Evolutionary conservation across 345 rosid genomes (phyloP), one percentile per base, ranked within the genome.

Genomic region (Sisymbrium irio): DNA sequence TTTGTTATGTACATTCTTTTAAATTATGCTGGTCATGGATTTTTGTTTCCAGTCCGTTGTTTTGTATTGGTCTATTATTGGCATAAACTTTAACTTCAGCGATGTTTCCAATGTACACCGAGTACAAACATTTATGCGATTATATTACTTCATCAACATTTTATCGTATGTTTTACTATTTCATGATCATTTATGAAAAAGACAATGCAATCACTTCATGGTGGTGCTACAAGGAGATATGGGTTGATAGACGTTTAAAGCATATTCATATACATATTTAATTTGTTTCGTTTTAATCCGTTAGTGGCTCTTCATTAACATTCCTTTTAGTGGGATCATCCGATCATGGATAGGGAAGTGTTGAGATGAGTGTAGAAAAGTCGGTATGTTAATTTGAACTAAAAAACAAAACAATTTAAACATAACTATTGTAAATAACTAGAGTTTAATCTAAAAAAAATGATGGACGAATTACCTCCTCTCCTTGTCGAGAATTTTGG

Each of bases 81-180:
- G 17, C 42, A 39, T 39, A 40, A 27, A 27, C 32, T 15, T 47
- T 71, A 50, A 36, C 61, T 49, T 61, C n/a, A 61, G 7, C 22
- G 51, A 61, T 37, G 75, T 11, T 39, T 50, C 22, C 32, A 60
- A 60, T 71, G 51, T 27, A 15, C 67, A 35, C 19, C 20, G 36
- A 46, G 49, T 40, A 6, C 37, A 28, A 54, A 54, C 36, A 54
- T 54, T 51, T 1, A 50, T 22, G 56, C 2, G 22, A 22, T 14
- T 50, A 22, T 13, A 22, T 51, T 22, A 12, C 32, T 50, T 50
- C 53, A 18, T 28, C 51, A 32, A 17, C 42, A 2, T 68, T 18
- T 42, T n/a, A 69, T 57, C 8, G 15, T 69, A 14, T 32, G 41
- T 30, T 50, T 65, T 3, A 17, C 50, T 45, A 39, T 7, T 25